These are phyloP conservation scores for Backusella tarrabulga DNA, from an alignment of 192 early-diverging fungal species.

Conservation along the genomic window DNA sequence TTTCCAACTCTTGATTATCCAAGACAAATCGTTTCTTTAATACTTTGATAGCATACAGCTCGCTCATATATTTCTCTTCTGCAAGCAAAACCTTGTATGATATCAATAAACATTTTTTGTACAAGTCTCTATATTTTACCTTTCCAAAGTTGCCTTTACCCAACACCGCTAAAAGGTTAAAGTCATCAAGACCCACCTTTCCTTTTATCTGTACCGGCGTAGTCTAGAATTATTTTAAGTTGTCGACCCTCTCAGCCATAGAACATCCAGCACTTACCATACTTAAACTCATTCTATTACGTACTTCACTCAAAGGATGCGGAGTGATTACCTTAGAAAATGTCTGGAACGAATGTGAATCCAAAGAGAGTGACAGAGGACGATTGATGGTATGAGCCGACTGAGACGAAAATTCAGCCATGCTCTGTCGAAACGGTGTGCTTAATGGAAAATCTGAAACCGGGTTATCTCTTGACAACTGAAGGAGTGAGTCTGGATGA, in stretches of 20 bases:
- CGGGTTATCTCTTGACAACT: background rate
- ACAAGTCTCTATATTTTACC: slow-evolving; percentile 31
- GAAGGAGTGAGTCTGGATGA: background rate
- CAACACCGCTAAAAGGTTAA: slow-evolving; percentile 90
- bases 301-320: background rate
- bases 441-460: background rate
- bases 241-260: no score
- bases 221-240: slow-evolving; percentile 4
- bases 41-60: slow-evolving; percentile 97
- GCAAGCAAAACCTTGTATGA: slow-evolving; percentile 83
- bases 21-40: slow-evolving; percentile 98
- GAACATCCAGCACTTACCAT: background rate
- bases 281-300: background rate
- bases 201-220: slow-evolving; percentile 33
- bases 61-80: slow-evolving; percentile 81
- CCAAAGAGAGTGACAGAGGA: background rate
- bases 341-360: background rate
- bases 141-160: slow-evolving; percentile 99
- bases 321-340: background rate
- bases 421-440: background rate
- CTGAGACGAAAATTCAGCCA: background rate
- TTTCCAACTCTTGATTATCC: slow-evolving; percentile 96
- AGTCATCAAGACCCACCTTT: slow-evolving; percentile 88
- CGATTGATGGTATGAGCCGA: background rate
- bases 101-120: no score